phyloP scores from a whole-genome alignment of 768 basidiomycete species.

The Mycena leptocephala region DNA sequence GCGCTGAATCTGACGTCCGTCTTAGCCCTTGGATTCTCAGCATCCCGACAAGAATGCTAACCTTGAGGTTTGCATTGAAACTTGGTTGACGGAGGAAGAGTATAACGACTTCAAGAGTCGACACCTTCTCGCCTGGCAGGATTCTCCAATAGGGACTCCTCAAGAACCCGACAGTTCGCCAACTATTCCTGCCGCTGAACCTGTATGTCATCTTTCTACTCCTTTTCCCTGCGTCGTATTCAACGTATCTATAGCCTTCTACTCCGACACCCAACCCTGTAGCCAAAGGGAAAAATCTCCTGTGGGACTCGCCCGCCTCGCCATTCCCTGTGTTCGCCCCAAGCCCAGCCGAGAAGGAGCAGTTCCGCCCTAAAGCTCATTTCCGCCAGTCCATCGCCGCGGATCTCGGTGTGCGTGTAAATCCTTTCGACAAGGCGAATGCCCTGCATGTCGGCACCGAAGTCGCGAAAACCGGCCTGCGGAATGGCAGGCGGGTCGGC shows the following conservation, averaged over 20 bases:
- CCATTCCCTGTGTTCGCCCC: conserved; percentile 46
- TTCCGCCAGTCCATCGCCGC: conserved; percentile 66
- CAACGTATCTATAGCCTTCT: conserved; percentile 12
- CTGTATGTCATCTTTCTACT: conserved; percentile 20
- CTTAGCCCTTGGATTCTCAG: conserved; percentile 82
- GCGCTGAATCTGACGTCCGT: conserved; percentile 19
- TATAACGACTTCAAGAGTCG: conserved; percentile 76
- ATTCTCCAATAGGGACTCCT: conserved; percentile 61
- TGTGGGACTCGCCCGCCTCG: conserved; percentile 77
- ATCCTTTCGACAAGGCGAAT: conserved; percentile 59
- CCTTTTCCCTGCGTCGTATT: neutral
- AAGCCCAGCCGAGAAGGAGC: conserved; percentile 45
- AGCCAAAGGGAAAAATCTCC: conserved; percentile 72
- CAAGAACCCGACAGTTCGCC: conserved; percentile 60
- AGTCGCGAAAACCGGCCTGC: conserved; percentile 35
- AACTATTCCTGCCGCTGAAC: conserved; percentile 51
- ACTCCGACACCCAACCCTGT: conserved; percentile 26
- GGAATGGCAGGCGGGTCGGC: conserved; percentile 28
- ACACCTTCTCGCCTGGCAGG: conserved; percentile 80
- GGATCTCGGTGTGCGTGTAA: conserved; percentile 61
- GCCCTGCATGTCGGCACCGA: conserved; percentile 41
- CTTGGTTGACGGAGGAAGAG: conserved; percentile 85
- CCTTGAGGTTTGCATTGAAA: conserved; percentile 83
- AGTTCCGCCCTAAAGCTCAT: conserved; percentile 36
- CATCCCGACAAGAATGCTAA: conserved; percentile 82